A percentile compares a stretch with the other conserved stretches of the same genome.
phyloP scores from a whole-genome alignment of 2,329 filamentous ascomycete species.

The Aspergillus udagawae region DNA sequence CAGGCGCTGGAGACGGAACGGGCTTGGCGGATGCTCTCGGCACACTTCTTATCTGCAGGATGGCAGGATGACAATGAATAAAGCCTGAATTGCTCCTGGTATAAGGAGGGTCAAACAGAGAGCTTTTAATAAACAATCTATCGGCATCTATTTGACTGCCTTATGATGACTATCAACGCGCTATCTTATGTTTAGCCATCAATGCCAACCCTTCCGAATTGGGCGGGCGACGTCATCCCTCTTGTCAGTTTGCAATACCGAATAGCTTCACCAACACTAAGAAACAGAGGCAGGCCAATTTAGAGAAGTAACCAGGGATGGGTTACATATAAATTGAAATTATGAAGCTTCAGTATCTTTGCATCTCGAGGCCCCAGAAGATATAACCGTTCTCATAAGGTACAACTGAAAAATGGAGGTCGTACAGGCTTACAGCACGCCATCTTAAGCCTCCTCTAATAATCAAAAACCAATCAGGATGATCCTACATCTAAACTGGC shows the following conservation, averaged over 20 bases:
- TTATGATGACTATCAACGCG: not conserved
- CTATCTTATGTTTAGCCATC: not conserved
- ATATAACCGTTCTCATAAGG: not conserved
- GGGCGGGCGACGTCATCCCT: not conserved
- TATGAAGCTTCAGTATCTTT: not conserved
- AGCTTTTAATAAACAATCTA: not conserved
- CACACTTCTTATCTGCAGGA: not conserved
- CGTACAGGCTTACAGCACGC: not conserved
- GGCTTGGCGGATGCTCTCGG: conserved; percentile 10
- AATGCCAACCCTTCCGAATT: not conserved
- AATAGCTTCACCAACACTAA: not conserved
- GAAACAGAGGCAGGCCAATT: not conserved
- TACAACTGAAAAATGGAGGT: not conserved
- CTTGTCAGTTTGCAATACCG: not conserved
- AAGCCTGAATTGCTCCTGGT: not conserved
- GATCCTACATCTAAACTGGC: not conserved
- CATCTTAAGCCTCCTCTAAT: not conserved
- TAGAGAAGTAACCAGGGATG: not conserved
- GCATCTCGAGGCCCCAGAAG: not conserved
- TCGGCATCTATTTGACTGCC: not conserved
- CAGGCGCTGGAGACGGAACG: conserved; percentile 6
- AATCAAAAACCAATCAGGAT: not conserved
- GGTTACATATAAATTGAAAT: not conserved
- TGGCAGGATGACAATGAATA: not conserved
- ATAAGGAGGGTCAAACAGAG: not conserved